phyloP scores from a whole-genome alignment of 306 rosid species.

The Fragaria nilgerrensis region DNA sequence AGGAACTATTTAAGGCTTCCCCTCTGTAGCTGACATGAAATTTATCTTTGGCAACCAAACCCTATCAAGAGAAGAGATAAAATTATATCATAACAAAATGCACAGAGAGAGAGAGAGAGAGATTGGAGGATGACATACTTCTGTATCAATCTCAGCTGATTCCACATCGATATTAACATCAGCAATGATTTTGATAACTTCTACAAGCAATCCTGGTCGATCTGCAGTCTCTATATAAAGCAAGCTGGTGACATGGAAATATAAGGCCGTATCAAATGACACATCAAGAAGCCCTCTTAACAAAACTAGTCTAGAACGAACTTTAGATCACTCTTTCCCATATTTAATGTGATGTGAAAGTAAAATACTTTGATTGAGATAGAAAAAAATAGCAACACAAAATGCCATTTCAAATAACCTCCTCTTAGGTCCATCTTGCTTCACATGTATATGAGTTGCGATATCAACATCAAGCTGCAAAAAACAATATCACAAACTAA shows the following conservation, averaged over 20 bases:
- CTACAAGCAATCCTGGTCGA: slow-evolving; percentile 84
- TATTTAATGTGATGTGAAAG: not conserved
- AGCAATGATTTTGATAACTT: slow-evolving; percentile 77
- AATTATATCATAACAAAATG: slow-evolving; percentile 16
- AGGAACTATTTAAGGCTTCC: slow-evolving; percentile 69
- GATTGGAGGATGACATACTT: slow-evolving; percentile 40
- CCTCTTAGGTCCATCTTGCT: slow-evolving; percentile 87
- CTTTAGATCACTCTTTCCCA: not conserved
- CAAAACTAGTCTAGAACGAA: slow-evolving; percentile 13
- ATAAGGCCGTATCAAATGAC: slow-evolving; percentile 24
- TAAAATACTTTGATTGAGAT: not conserved
- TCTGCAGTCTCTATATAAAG: slow-evolving; percentile 89
- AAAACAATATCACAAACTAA: slow-evolving; percentile 18
- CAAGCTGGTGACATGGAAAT: slow-evolving; percentile 48
- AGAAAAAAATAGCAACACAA: not conserved
- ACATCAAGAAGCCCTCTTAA: slow-evolving; percentile 17
- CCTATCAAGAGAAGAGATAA: slow-evolving; percentile 45
- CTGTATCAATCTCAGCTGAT: slow-evolving; percentile 91
- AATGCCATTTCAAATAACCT: slow-evolving; percentile 48
- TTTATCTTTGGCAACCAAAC: slow-evolving; percentile 89
- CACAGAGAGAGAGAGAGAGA: slow-evolving; percentile 1
- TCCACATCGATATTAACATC: slow-evolving; percentile 92
- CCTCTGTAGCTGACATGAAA: slow-evolving; percentile 93
- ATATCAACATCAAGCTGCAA: slow-evolving; percentile 71
- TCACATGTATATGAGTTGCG: slow-evolving; percentile 75